Base-by-base conservation (phyloP, 2,329 filamentous ascomycete genomes). In the Venturia asperata region DNA sequence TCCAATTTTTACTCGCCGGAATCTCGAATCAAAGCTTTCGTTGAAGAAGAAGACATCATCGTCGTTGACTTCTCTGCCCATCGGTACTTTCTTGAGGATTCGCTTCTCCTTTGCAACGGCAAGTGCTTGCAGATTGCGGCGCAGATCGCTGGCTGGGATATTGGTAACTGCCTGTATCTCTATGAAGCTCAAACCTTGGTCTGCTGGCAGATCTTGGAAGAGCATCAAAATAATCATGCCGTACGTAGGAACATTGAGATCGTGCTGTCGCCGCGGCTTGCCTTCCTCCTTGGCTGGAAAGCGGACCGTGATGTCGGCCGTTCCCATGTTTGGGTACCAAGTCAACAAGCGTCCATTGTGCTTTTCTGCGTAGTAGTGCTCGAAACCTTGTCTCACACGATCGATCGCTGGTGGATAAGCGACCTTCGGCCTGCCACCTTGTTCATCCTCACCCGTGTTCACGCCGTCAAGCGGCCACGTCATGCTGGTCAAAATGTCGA, bases 401-500 rank as follows among this genome's bases (percentile, higher is more conserved):
- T 89, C 85, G 62, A 97, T 85, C 45, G 89, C 85, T 0, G 83
- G 76, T 0, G 93, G 92, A 73, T 89, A 97, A 64, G 85, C 87
- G 79, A 89, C 91, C 34, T 68, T 65, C 7, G 71, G 13, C 73
- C 67, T 67, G 77, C 78, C 19, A 79, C 74, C 83, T 70, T 76
- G 83, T 71, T 77, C 83, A 70, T 74, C 81, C 70, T 67, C 85
- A 34, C 75, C 77, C 9, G 88, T 75, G 58, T 75, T 87, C 86
- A 97, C 92, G 15, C 91, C 85, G 70, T 97, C 92, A 69, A 92
- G 85, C 1, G 94, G 94, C 94, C 94, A 99, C 73, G 91, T 93
- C 75, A 95, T 97, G 70, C 88, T 92, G 0, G 92, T 97, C 47
- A 99, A 83, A 39, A 99, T 88, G 69, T 87, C 91, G 76, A 97